Evolutionary conservation across 1,139 yeast genomes (phyloP).

Genomic region (Suhomyces yuchorum): DNA sequence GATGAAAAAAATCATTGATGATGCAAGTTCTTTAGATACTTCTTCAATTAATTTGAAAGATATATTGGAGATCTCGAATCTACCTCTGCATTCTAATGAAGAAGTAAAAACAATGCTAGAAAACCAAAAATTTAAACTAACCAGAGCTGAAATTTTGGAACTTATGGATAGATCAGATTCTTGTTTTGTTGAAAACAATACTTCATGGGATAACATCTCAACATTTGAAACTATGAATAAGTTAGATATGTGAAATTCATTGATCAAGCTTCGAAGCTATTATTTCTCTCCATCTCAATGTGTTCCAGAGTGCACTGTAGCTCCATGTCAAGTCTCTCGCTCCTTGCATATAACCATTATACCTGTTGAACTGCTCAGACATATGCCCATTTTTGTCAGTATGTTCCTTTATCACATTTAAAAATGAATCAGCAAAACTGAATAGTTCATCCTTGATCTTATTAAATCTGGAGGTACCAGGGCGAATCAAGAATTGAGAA

Average conservation of each 20-base stretch:
- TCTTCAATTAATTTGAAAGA: constrained; percentile 26
- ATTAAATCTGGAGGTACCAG: constrained; percentile 48
- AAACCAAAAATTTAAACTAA: constrained; percentile 1
- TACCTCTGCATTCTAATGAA: constrained; percentile 13
- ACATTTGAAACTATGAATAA: constrained; percentile 56
- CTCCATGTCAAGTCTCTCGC: constrained; percentile 92
- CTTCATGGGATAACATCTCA: constrained; percentile 42
- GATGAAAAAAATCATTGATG: constrained; percentile 25
- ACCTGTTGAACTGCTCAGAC: constrained; percentile 86
- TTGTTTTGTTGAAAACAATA: constrained; percentile 38
- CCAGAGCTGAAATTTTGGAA: constrained; percentile 25
- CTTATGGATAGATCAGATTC: constrained; percentile 54
- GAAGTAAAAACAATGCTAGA: not conserved
- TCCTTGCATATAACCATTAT: constrained; percentile 84
- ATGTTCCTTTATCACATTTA: constrained; percentile 72
- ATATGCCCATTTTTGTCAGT: constrained; percentile 72
- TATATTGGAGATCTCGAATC: constrained; percentile 34
- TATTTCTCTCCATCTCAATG: constrained; percentile 62
- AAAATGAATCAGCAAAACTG: constrained; percentile 71
- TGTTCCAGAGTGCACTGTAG: constrained; percentile 75
- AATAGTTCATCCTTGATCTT: constrained; percentile 50
- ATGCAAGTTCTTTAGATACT: constrained; percentile 13
- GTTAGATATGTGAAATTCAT: constrained; percentile 12
- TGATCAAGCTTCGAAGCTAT: not conserved
- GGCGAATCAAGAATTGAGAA: constrained; percentile 20